These are phyloP conservation scores for Trichoderma koningii DNA, from an alignment of 2,329 filamentous ascomycete species.

Conservation along the genomic window DNA sequence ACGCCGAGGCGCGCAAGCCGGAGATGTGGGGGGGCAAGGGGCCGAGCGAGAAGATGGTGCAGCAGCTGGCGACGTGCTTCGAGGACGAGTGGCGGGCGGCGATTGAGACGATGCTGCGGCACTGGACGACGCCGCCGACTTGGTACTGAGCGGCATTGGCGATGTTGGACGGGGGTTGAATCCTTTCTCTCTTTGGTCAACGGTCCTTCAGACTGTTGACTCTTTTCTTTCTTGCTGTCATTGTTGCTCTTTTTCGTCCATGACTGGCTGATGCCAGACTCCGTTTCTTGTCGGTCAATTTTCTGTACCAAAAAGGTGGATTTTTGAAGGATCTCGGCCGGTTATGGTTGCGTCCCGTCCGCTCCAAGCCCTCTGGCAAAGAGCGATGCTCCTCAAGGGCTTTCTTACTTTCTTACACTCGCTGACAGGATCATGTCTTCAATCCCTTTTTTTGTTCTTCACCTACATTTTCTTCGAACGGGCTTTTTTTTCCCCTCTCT, in stretches of 20 bases:
- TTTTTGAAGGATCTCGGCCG: too few relatives aligned
- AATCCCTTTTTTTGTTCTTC: neutral
- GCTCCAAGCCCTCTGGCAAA: neutral
- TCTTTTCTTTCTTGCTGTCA: neutral
- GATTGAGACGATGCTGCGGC: conserved; percentile 65
- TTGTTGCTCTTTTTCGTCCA: neutral
- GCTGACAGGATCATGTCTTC: neutral
- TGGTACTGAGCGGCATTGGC: conserved; percentile 44
- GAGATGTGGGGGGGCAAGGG: conserved; percentile 69
- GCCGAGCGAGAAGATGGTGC: conserved; percentile 58
- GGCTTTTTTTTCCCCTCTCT: too few relatives aligned
- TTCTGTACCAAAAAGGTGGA: neutral
- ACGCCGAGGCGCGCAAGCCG: conserved; percentile 60
- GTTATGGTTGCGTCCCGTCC: neutral
- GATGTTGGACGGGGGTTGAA: neutral
- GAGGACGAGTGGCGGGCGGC: conserved; percentile 68
- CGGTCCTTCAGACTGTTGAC: too few relatives aligned
- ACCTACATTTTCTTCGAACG: neutral
- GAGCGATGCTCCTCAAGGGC: neutral
- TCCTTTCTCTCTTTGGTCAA: neutral
- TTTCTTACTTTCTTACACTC: neutral
- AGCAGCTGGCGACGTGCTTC: conserved; percentile 63
- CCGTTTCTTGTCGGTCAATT: neutral
- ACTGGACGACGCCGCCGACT: conserved; percentile 65
- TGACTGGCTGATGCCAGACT: neutral